These are phyloP conservation scores for Vitis hybrid DNA, from an alignment of 177 flowering plant species.

Conservation along the genomic window DNA sequence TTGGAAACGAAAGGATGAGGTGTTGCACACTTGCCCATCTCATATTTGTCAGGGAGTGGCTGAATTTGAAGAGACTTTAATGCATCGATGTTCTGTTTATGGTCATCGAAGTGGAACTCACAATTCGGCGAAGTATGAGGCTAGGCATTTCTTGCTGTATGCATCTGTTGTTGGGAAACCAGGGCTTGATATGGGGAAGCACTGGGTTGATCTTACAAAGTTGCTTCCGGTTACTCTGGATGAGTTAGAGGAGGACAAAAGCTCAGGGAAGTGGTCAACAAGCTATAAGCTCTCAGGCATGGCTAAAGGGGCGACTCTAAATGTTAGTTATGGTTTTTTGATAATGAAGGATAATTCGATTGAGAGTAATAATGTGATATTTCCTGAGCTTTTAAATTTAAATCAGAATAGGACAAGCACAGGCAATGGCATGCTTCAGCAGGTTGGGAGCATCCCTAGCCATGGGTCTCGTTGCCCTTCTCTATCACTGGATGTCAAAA, in stretches of 20 bases:
- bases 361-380: constrained; percentile 19
- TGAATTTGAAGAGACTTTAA: constrained; percentile 69
- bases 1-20: constrained; percentile 65
- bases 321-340: constrained; percentile 76
- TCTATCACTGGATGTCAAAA: constrained; percentile 20
- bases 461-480: constrained; percentile 5
- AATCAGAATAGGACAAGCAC: constrained; percentile 19
- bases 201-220: constrained; percentile 81
- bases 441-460: constrained; percentile 20
- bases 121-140: constrained; percentile 76
- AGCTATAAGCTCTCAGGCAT: constrained; percentile 74
- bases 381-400: constrained; percentile 22
- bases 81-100: constrained; percentile 54
- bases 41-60: constrained; percentile 55
- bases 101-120: constrained; percentile 65
- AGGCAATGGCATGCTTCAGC: constrained; percentile 10
- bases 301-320: constrained; percentile 76
- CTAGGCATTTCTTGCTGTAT: constrained; percentile 58
- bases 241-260: constrained; percentile 80
- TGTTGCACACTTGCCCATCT: constrained; percentile 38
- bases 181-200: constrained; percentile 77
- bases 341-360: constrained; percentile 32
- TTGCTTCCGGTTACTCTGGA: constrained; percentile 79
- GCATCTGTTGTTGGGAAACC: constrained; percentile 52
- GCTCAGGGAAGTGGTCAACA: constrained; percentile 80